Percentiles rank a stretch among this genome's conserved stretches.
Evolutionary conservation across 805 yeast species (phyloP).

Genomic region (Metschnikowia gruessii): DNA sequence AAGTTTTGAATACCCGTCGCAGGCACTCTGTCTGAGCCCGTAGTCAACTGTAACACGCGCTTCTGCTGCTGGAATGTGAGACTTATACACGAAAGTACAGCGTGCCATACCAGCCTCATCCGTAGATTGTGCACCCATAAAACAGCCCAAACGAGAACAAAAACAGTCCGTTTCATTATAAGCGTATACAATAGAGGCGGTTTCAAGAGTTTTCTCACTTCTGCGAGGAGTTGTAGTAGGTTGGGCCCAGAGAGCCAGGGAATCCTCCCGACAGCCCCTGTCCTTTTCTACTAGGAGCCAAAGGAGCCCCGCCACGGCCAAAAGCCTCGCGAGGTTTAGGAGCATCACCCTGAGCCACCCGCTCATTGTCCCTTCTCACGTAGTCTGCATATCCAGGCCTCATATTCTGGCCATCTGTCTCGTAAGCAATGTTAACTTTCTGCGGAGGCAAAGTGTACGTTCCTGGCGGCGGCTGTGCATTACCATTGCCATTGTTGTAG

Average conservation of each 20-base stretch:
- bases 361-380: slow-evolving; percentile 29
- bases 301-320: slow-evolving; percentile 34
- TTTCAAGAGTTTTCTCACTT: neutral
- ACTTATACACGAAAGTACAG: slow-evolving; percentile 4
- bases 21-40: slow-evolving; percentile 90
- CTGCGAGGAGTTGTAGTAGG: slow-evolving; percentile 22
- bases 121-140: too few relatives aligned
- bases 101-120: too few relatives aligned
- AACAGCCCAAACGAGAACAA: too few relatives aligned
- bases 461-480: slow-evolving; percentile 10
- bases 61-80: slow-evolving; percentile 51
- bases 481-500: neutral
- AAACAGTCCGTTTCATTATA: too few relatives aligned
- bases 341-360: slow-evolving; percentile 31
- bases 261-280: slow-evolving; percentile 26
- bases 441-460: slow-evolving; percentile 30
- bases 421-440: slow-evolving; percentile 35
- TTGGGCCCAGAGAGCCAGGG: slow-evolving; percentile 37
- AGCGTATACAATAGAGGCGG: too few relatives aligned
- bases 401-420: slow-evolving; percentile 33
- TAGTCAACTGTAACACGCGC: slow-evolving; percentile 68
- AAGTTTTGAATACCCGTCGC: slow-evolving; percentile 85
- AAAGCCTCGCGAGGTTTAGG: slow-evolving; percentile 29
- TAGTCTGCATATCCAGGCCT: slow-evolving; percentile 39
- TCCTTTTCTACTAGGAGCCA: slow-evolving; percentile 30